Conservation (phyloP, 176 grass and related monocot species). For the Aegilops bicornis region DNA sequence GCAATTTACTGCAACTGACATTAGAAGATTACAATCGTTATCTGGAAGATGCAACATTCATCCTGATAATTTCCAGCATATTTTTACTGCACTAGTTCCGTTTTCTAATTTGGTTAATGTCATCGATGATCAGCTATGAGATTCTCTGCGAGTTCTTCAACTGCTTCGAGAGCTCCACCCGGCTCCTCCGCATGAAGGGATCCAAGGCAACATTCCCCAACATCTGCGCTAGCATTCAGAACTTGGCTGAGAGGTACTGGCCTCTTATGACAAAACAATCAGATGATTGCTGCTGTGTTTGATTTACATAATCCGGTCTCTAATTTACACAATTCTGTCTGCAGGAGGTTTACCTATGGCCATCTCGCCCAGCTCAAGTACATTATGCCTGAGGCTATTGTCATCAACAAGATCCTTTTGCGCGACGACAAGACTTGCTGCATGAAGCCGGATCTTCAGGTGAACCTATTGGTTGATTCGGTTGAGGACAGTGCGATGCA, state of each 20-base stretch:
- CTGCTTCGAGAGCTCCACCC: conserved; percentile 69
- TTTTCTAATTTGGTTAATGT: background rate
- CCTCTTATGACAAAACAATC: background rate
- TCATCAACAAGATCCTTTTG: conserved; percentile 72
- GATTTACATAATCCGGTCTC: background rate
- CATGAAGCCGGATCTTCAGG: conserved; percentile 84
- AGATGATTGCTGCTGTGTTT: background rate
- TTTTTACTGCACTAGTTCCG: background rate
- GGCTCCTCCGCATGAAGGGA: conserved; percentile 71
- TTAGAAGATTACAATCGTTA: background rate
- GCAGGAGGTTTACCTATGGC: conserved; percentile 75
- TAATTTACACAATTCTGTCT: conserved; percentile 9
- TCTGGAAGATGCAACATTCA: background rate
- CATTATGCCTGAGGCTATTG: conserved; percentile 67
- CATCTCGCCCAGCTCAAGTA: conserved; percentile 85
- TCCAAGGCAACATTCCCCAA: conserved; percentile 65
- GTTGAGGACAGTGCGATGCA: conserved; percentile 38
- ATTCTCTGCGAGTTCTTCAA: conserved; percentile 83
- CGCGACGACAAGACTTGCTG: conserved; percentile 72
- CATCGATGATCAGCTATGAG: conserved; percentile 52
- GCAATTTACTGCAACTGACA: background rate
- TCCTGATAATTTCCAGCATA: background rate
- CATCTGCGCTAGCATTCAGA: conserved; percentile 64
- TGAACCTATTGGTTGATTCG: conserved; percentile 49
- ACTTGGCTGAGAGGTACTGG: conserved; percentile 55